phyloP scores from a whole-genome alignment of 441 rosid genomes.

The Breynia disticha region DNA sequence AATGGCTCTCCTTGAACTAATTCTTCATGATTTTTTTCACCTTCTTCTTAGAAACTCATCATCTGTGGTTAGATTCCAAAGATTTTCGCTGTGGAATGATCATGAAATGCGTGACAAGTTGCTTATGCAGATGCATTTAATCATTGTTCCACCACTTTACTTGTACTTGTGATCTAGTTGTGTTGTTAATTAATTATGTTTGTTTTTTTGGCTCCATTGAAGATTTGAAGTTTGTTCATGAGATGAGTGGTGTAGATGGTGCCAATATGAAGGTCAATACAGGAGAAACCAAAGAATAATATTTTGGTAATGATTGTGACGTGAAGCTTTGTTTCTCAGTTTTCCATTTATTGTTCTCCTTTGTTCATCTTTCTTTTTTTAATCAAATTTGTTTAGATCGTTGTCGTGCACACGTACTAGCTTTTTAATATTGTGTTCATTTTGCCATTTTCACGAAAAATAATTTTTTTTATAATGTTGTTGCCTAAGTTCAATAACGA shows the following conservation, averaged over 20 bases:
- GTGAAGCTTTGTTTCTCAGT: constrained; percentile 3
- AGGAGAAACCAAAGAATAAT: constrained; percentile 9
- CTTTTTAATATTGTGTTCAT: neutral
- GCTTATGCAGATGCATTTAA: neutral
- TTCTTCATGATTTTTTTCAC: neutral
- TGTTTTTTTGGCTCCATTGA: constrained; percentile 11
- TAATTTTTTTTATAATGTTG: too few species aligned
- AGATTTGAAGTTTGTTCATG: too few species aligned
- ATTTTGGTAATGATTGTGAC: constrained; percentile 17
- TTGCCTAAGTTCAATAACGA: too few species aligned
- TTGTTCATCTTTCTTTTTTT: neutral
- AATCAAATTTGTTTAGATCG: neutral
- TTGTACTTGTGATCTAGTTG: neutral
- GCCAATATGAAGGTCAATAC: constrained; percentile 14
- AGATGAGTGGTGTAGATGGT: neutral
- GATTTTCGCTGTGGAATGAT: constrained; percentile 21
- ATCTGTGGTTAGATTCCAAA: constrained; percentile 15
- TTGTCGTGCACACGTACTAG: neutral
- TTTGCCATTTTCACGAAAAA: too few species aligned
- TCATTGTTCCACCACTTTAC: neutral
- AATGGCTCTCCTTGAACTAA: constrained; percentile 29
- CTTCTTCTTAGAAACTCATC: constrained; percentile 7
- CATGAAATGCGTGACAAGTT: constrained; percentile 24
- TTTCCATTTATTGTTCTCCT: neutral
- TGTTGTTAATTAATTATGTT: too few species aligned